Conservation (phyloP, 768 basidiomycete species). For the Pluteus cervinus region DNA sequence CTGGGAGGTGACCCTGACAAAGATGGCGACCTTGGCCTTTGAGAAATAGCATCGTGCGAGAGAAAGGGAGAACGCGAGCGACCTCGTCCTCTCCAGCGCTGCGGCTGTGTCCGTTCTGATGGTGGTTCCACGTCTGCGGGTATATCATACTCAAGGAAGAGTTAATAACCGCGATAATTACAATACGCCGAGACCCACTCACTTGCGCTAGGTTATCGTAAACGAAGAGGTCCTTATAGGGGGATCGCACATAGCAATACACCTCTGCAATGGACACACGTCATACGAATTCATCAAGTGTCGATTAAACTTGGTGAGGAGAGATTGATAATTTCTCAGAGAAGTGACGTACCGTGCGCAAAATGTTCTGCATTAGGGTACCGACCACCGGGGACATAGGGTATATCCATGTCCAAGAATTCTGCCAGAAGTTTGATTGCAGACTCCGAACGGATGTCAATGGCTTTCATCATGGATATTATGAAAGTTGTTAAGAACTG, state of each 20-base stretch:
- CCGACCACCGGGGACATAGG: slow-evolving; percentile 49
- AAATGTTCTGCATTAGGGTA: slow-evolving; percentile 85
- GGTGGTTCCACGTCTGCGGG: slow-evolving; percentile 37
- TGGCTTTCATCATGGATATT: slow-evolving; percentile 83
- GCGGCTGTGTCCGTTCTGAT: slow-evolving; percentile 21
- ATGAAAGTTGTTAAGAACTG: slow-evolving; percentile 89
- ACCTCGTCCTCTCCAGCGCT: slow-evolving; percentile 23
- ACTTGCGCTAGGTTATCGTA: slow-evolving; percentile 87
- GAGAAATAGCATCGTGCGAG: slow-evolving; percentile 22
- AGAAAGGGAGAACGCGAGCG: slow-evolving; percentile 17
- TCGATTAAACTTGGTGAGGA: too few species aligned
- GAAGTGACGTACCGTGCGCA: slow-evolving; percentile 67
- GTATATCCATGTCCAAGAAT: slow-evolving; percentile 75
- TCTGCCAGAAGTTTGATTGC: slow-evolving; percentile 82
- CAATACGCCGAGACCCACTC: slow-evolving; percentile 9
- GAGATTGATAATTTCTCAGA: too few species aligned
- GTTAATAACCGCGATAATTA: slow-evolving; percentile 8
- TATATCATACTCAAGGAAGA: slow-evolving; percentile 47
- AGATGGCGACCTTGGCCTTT: too few species aligned
- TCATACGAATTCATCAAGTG: background rate
- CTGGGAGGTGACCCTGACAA: slow-evolving; percentile 2
- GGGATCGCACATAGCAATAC: slow-evolving; percentile 84
- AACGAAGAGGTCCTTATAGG: slow-evolving; percentile 74
- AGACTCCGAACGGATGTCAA: slow-evolving; percentile 88
- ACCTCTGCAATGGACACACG: slow-evolving; percentile 48